Evolutionary conservation across 495 filamentous ascomycete genomes (phyloP).

Genomic region (Achaetomiella virescens): DNA sequence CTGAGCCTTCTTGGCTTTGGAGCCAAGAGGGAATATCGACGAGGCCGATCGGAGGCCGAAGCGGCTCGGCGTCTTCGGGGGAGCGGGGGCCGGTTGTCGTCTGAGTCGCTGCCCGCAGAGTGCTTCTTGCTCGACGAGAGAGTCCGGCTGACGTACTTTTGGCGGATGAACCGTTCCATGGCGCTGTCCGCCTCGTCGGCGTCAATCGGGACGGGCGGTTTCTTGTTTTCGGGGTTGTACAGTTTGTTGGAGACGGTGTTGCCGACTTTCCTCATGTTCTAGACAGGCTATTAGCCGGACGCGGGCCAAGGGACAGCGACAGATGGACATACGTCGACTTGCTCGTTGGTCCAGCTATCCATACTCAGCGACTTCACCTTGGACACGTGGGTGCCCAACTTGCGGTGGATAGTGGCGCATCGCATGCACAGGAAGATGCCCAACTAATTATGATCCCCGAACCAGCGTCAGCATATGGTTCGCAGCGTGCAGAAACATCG

Average conservation of each 20-base stretch:
- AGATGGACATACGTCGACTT: constrained; percentile 70
- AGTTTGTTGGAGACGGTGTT: constrained; percentile 78
- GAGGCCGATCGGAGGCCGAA: constrained; percentile 73
- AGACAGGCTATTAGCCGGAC: constrained; percentile 19
- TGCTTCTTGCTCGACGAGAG: constrained; percentile 33
- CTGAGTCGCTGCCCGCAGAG: constrained; percentile 42
- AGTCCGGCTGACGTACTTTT: constrained; percentile 73
- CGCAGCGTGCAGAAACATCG: not conserved
- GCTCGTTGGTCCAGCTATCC: constrained; percentile 92
- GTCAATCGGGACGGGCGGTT: constrained; percentile 77
- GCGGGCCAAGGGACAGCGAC: constrained; percentile 1
- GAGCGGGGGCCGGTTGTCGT: constrained; percentile 66
- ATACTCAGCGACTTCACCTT: constrained; percentile 98
- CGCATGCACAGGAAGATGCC: constrained; percentile 97
- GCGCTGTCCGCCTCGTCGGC: constrained; percentile 84
- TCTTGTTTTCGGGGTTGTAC: constrained; percentile 79
- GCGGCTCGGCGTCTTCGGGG: constrained; percentile 76
- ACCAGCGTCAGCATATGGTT: constrained; percentile 10
- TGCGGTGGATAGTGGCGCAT: constrained; percentile 91
- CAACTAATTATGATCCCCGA: constrained; percentile 51
- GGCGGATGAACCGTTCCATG: constrained; percentile 89
- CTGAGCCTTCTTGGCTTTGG: constrained; percentile 32
- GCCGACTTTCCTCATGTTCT: constrained; percentile 91
- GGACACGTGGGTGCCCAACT: constrained; percentile 93
- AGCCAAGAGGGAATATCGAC: constrained; percentile 55